phyloP scores from a whole-genome alignment of 106 monocot genomes.

The Platanthera guangdongensis region DNA sequence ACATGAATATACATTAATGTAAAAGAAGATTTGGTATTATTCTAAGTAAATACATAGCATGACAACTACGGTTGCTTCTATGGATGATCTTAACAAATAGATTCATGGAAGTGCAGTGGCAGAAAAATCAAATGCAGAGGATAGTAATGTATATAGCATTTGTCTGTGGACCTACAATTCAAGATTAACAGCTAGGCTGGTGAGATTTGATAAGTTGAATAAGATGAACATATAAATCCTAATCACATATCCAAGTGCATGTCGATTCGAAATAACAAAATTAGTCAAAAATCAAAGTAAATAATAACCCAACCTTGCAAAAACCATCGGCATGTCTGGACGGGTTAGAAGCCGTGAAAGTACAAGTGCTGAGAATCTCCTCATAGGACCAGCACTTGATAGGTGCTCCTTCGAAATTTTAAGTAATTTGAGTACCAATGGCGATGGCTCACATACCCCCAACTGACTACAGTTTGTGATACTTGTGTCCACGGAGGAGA shows the following conservation, averaged over 20 bases:
- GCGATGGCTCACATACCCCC: slow-evolving; percentile 29
- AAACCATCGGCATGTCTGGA: slow-evolving; percentile 73
- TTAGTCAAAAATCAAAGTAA: neutral
- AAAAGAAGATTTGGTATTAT: neutral
- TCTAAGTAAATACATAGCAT: neutral
- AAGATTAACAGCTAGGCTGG: neutral
- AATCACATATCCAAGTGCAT: neutral
- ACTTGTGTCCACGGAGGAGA: slow-evolving; percentile 78
- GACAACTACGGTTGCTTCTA: neutral
- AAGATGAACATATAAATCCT: neutral
- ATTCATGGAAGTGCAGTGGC: neutral
- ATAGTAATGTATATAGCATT: neutral
- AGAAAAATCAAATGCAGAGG: neutral
- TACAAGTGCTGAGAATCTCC: slow-evolving; percentile 75
- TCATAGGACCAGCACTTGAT: slow-evolving; percentile 90
- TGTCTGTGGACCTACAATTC: neutral
- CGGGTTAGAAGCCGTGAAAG: slow-evolving; percentile 95
- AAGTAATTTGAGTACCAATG: slow-evolving; percentile 69
- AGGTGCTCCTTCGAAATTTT: slow-evolving; percentile 90
- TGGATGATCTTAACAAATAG: neutral
- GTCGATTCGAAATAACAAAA: neutral
- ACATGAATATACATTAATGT: neutral
- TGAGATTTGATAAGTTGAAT: neutral
- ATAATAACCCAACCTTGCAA: slow-evolving; percentile 42
- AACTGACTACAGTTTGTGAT: slow-evolving; percentile 25